Base-by-base conservation (phyloP, 148 eudicot genomes). In the Salicornia ramosissima region DNA sequence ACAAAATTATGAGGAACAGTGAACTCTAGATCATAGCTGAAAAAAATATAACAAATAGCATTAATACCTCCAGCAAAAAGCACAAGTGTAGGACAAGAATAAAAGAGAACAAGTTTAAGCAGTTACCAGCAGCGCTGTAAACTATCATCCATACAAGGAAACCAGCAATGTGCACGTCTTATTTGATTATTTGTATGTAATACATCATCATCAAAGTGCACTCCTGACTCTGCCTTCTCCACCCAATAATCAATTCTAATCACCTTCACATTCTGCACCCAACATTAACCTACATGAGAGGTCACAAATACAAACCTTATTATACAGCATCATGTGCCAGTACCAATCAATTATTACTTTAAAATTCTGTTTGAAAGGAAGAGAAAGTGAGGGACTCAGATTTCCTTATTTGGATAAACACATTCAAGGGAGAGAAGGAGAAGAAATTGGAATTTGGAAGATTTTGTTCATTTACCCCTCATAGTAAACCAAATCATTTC, bases 81-180 rank as follows among this genome's bases (percentile, higher is more conserved):
- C n/a, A n/a, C n/a, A n/a, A n/a, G n/a, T n/a, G n/a, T n/a, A n/a
- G n/a, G n/a, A 13, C 19, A 60, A 69, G 19, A 58, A 59, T 62
- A 61, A 62, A 62, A 74, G 40, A 12, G 50, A 33, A 57, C 18
- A 68, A 36, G 60, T 64, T 66, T 65, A 54, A 61, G 52, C 40
- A 76, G 70, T 65, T 87, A 95, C 99, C 99, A 83, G 91, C 99
- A 95, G 68, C 85, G 81, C 76, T 95, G 97, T 70, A 83, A 81
- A 78, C 75, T 77, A 55, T 91, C 93, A 69, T 95, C 99, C 88
- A 95, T 83, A 78, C 97, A 91, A 62, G 99, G 99, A 76, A 95
- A 95, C 99, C 99, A 95, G 82, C 99, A 91, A 72, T 92, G 88
- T 64, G 99, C 93, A 73, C 99, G 97, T 51, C 99, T 79, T 70